Evolutionary conservation across 228 moss, liverwort and hornwort genomes (phyloP), one percentile per base, ranked within the genome.

Genomic region (Sphagnum magellanicum): DNA sequence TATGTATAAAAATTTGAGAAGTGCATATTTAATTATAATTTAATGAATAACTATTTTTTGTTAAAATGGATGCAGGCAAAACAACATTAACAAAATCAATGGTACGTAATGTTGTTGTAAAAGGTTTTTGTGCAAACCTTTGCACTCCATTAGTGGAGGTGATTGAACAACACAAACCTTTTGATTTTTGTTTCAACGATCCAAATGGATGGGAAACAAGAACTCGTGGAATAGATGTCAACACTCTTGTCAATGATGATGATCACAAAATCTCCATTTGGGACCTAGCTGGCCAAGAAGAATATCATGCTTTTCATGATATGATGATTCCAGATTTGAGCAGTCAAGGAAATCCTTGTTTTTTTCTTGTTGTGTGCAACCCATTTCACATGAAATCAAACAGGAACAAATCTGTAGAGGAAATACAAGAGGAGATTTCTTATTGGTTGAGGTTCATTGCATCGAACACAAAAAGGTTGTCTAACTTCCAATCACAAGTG

Each of bases 391-490:
- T 4, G 32, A 48, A 48, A 32, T 14, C 8, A 32, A 47, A 5
- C 4, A 4, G 46, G 1, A 5, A 63, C 6, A 63, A 15, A 10
- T 8, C n/a, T 4, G 6, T 32, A 0, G 46, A 58, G 8, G 53
- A 6, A 4, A 48, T 69, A 14, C 14, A 5, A 14, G 10, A 5
- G 0, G 48, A 57, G 15, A 6, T 69, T 4, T 32, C 16, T 7
- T 53, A 58, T 16, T 69, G 57, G 68, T 15, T 69, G 13, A 53
- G 68, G 15, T 69, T 69, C 46, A 69, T 69, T n/a, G 59, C 52
- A 4, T 59, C 68, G 16, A 59, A 69, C 46, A 52, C 57, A 52
- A 16, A 4, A 48, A 48, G 52, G 6, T 48, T 49, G 10, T 11
- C 5, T 59, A 13, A 5, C 7, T 32, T 63, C 32, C 46, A 9